Evolutionary conservation across 441 rosid genomes (phyloP).

Genomic region (Lepidium campestre): DNA sequence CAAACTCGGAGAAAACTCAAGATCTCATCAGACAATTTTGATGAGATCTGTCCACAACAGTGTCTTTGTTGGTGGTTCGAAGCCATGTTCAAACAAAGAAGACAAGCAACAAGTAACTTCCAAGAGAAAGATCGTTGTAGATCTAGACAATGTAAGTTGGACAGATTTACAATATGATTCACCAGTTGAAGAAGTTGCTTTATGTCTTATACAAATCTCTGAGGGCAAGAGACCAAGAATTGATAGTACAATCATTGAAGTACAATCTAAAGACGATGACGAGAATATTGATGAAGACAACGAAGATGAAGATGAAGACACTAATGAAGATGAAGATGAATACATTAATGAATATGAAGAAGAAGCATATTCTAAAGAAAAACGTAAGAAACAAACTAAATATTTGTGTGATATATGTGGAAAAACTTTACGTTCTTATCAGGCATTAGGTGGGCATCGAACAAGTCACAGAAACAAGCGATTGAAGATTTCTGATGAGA

Average conservation of each 20-base stretch:
- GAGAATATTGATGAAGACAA: background rate
- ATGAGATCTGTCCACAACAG: conserved; percentile 1
- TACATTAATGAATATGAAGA: background rate
- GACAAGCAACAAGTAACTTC: background rate
- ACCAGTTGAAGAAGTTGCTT: background rate
- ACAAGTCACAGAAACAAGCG: conserved; percentile 20
- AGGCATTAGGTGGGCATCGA: conserved; percentile 28
- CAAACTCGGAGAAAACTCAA: background rate
- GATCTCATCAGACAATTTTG: background rate
- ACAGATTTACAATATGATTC: background rate
- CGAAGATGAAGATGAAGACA: background rate
- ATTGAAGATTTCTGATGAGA: background rate
- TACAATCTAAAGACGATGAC: background rate
- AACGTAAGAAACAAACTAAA: background rate
- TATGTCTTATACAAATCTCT: conserved; percentile 10
- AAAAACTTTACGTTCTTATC: conserved; percentile 17
- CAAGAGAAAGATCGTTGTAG: background rate
- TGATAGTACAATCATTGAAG: background rate
- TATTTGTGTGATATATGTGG: conserved; percentile 18
- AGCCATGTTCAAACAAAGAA: background rate
- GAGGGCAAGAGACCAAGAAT: background rate
- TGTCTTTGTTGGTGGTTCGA: background rate
- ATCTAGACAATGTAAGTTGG: background rate
- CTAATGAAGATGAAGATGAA: background rate
- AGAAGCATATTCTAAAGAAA: background rate